A percentile compares a stretch with the other conserved stretches of the same genome.
These are phyloP conservation scores for Hyphochytrium catenoides DNA, from an alignment of 352 stramenopile species.

Conservation along the genomic window DNA sequence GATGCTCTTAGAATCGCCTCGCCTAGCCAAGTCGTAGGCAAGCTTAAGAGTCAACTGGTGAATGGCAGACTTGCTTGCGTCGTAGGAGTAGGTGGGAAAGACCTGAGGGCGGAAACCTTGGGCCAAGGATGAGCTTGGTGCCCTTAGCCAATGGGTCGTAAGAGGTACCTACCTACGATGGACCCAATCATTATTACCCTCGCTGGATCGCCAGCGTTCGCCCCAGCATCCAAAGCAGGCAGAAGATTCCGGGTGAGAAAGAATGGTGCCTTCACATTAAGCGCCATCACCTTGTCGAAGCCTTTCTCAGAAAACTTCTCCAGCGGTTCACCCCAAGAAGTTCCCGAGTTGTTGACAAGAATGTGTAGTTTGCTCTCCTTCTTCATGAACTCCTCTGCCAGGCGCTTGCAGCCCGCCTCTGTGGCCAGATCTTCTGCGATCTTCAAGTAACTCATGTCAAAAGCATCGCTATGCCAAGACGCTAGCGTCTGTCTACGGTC, in stretches of 20 bases:
- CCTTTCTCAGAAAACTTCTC: constrained; percentile 15
- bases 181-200: constrained; percentile 49
- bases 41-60: constrained; percentile 78
- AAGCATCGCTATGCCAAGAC: too few relatives aligned
- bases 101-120: constrained; percentile 55
- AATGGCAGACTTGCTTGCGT: constrained; percentile 77
- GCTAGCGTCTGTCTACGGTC: too few relatives aligned
- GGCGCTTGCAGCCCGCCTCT: constrained; percentile 39
- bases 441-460: constrained; percentile 4
- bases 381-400: constrained; percentile 49
- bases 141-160: constrained; percentile 13
- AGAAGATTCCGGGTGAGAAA: constrained; percentile 70
- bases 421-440: constrained; percentile 45
- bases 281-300: constrained; percentile 68
- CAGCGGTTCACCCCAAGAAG: constrained; percentile 21
- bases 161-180: constrained; percentile 15
- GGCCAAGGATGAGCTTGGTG: constrained; percentile 40
- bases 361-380: constrained; percentile 54
- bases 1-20: constrained; percentile 54
- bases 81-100: constrained; percentile 75
- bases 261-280: constrained; percentile 87
- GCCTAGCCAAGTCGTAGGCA: constrained; percentile 58
- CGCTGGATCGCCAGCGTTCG: constrained; percentile 17
- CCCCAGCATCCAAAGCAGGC: constrained; percentile 51
- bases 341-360: constrained; percentile 80